These are phyloP conservation scores for Medicago lupulina DNA, from an alignment of 306 rosid species.

Conservation along the genomic window DNA sequence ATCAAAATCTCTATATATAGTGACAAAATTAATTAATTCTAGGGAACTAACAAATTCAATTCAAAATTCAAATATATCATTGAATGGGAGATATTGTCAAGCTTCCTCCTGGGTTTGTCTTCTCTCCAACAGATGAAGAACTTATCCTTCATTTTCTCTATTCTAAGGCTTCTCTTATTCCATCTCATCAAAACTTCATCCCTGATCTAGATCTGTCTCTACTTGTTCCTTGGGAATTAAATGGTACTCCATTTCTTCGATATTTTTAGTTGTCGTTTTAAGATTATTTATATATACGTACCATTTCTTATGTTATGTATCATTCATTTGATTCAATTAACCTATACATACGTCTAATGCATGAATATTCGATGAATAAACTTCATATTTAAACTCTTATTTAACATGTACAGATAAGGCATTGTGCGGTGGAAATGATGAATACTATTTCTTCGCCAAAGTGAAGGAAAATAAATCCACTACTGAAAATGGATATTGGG, in stretches of 20 bases:
- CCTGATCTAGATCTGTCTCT: conserved; percentile 52
- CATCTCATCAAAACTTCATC: conserved; percentile 53
- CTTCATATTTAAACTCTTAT: too few species aligned
- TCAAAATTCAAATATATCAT: background rate
- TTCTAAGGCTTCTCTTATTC: conserved; percentile 46
- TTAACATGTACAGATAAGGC: conserved; percentile 42
- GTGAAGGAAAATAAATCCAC: conserved; percentile 38
- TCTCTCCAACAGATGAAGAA: conserved; percentile 63
- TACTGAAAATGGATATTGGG: conserved; percentile 56
- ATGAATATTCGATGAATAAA: too few species aligned
- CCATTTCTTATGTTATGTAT: too few species aligned
- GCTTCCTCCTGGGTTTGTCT: conserved; percentile 63
- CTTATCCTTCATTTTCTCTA: conserved; percentile 57
- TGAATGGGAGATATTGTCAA: conserved; percentile 42
- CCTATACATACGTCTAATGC: too few species aligned
- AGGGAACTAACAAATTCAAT: background rate
- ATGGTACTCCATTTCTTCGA: conserved; percentile 21
- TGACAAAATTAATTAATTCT: conserved; percentile 22
- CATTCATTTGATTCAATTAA: too few species aligned
- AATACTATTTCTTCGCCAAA: conserved; percentile 51
- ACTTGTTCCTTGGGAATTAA: conserved; percentile 46
- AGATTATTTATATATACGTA: too few species aligned
- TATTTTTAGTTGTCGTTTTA: too few species aligned
- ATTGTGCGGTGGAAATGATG: conserved; percentile 44
- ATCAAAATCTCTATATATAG: conserved; percentile 9